Evolutionary conservation across 176 grass and related monocot species (phyloP).

Genomic region (Carex scoparia): DNA sequence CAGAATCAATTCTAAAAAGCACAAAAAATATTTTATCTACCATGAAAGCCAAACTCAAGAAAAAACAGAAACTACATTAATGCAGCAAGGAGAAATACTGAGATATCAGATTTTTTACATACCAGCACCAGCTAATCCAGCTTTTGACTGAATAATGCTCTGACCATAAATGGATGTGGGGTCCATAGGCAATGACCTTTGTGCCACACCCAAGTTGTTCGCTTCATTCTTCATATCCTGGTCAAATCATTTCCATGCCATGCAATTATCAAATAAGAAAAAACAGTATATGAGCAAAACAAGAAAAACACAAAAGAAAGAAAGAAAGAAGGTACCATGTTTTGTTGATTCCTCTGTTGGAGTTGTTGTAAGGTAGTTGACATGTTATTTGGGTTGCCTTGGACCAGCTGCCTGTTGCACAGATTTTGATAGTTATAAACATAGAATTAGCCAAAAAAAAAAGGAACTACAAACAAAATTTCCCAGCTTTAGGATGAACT

Average conservation of each 20-base stretch:
- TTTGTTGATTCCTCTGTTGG: conserved; percentile 83
- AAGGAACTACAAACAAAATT: background rate
- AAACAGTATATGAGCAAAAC: background rate
- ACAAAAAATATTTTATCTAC: background rate
- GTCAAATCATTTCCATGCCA: conserved; percentile 4
- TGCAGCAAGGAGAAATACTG: background rate
- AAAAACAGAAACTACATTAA: conserved; percentile 19
- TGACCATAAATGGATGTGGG: conserved; percentile 84
- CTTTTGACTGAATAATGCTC: conserved; percentile 82
- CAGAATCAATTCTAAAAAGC: background rate
- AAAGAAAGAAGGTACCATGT: conserved; percentile 37
- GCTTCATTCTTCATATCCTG: conserved; percentile 90
- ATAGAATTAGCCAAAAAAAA: conserved; percentile 4
- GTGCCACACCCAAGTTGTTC: conserved; percentile 74
- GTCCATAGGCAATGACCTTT: conserved; percentile 91
- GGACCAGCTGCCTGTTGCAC: conserved; percentile 61
- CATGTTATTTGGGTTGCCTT: conserved; percentile 66
- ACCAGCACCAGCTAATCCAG: conserved; percentile 78
- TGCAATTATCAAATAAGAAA: conserved; percentile 2
- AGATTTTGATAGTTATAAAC: background rate
- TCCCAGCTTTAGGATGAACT: background rate
- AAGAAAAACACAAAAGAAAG: background rate
- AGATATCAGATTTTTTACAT: conserved; percentile 12
- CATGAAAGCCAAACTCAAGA: background rate
- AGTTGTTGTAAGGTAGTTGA: conserved; percentile 94